Conservation (phyloP, 2,329 filamentous ascomycete species). For the Lojkania enalia region DNA sequence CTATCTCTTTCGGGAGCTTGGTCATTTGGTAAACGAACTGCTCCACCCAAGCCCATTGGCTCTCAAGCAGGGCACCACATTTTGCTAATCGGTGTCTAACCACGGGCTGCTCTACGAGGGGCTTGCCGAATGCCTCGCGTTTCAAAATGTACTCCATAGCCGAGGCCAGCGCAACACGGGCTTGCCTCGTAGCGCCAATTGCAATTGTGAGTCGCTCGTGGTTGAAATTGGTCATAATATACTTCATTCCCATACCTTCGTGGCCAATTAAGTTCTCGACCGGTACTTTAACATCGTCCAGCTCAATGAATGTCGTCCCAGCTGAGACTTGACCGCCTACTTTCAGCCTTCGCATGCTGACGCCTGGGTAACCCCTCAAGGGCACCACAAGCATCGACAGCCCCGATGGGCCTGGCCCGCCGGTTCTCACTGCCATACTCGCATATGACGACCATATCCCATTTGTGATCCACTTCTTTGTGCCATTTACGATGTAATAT, state of each 20-base stretch:
- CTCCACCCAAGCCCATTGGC: slow-evolving; percentile 73
- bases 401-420: slow-evolving; percentile 64
- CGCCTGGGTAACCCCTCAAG: slow-evolving; percentile 67
- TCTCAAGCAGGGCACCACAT: slow-evolving; percentile 68
- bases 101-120: slow-evolving; percentile 73
- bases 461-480: slow-evolving; percentile 69
- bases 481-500: slow-evolving; percentile 72
- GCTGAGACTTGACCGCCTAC: slow-evolving; percentile 66
- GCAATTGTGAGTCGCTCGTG: slow-evolving; percentile 72
- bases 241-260: slow-evolving; percentile 73
- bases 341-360: slow-evolving; percentile 68
- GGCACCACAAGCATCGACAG: slow-evolving; percentile 71
- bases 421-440: slow-evolving; percentile 74
- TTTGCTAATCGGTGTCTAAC: slow-evolving; percentile 74
- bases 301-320: slow-evolving; percentile 75
- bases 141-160: slow-evolving; percentile 67
- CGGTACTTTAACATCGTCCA: slow-evolving; percentile 74
- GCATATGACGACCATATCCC: slow-evolving; percentile 70
- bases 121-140: slow-evolving; percentile 68
- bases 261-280: slow-evolving; percentile 69
- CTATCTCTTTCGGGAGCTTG: slow-evolving; percentile 61
- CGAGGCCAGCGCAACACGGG: slow-evolving; percentile 61
- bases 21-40: slow-evolving; percentile 70
- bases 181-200: slow-evolving; percentile 64
- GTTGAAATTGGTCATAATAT: slow-evolving; percentile 80